Base-by-base conservation (phyloP, 495 filamentous ascomycete species). In the Friedmanniomyces endolithicus region DNA sequence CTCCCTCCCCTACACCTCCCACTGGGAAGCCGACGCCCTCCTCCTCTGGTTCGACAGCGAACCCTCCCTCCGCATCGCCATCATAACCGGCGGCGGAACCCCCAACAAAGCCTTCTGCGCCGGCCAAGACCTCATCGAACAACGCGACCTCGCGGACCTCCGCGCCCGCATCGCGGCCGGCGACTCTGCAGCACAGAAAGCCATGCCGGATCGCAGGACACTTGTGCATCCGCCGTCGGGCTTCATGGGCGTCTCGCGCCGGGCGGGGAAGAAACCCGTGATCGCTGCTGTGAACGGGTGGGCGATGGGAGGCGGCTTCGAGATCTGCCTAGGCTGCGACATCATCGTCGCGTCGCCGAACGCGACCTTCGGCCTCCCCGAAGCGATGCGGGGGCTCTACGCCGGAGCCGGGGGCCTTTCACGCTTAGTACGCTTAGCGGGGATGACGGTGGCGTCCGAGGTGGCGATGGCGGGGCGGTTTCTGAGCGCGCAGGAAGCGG, bases 201-300 rank as follows among this genome's bases (percentile, higher is more conserved):
- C 44, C 9, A 11, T 60, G n/a, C 57, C 57, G 1, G 47, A 60
- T 20, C 43, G 52, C 17, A 45, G 23, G 22, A 25, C 44, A 1
- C 46, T 60, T 12, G 39, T 37, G 11, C 57, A 60, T 27, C 57
- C 57, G 14, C 31, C 52, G 11, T 56, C 46, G 14, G 70, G 70
- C 16, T 72, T 72, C 55, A 66, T 60, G 45, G 70, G 62, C 4
- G 58, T 72, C 33, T 68, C 67, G 11, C 55, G 63, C 25, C 63
- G 70, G 35, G 37, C 31, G 49, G 79, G 75, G 17, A 74, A 75
- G 54, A 83, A 83, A 54, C 86, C 86, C n/a, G 72, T 90, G 25
- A 82, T 90, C 51, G 78, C 78, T 11, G 86, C 86, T 6, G 82
- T 90, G 29, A 83, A 87, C 64, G 86, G 86, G 16, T 67, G 80